Evolutionary conservation across 148 eudicot species (phyloP).

Genomic region (Polygonum aviculare): DNA sequence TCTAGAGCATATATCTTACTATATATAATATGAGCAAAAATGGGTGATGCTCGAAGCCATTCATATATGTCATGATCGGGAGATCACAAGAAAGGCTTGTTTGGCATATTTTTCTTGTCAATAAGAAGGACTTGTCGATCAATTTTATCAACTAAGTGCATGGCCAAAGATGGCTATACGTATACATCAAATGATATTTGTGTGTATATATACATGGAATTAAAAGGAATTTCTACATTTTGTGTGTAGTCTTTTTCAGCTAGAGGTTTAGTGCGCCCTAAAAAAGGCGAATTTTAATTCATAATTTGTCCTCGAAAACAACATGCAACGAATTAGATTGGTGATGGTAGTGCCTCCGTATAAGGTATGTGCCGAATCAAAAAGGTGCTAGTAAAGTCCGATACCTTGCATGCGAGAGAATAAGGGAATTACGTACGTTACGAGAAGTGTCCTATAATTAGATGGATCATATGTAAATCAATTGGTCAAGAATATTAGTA

Average conservation of each 20-base stretch:
- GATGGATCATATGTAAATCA: background rate
- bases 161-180: slow-evolving; percentile 5
- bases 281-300: slow-evolving; percentile 3
- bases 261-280: background rate
- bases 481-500: background rate
- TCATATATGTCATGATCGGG: background rate
- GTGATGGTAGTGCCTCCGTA: background rate
- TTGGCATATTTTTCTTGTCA: background rate
- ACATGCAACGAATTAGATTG: background rate
- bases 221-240: background rate
- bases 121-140: background rate
- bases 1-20: background rate
- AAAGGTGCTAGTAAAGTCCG: background rate
- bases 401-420: background rate
- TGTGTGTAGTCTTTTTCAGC: background rate
- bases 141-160: background rate
- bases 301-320: background rate
- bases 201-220: background rate
- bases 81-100: background rate
- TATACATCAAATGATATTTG: too few species aligned
- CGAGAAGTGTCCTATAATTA: background rate
- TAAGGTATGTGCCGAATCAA: background rate
- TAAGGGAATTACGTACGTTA: slow-evolving; percentile 7
- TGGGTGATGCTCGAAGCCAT: background rate
- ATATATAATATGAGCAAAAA: background rate